Conservation (phyloP, 163 green algal species). For the Scenedesmus sp. region DNA sequence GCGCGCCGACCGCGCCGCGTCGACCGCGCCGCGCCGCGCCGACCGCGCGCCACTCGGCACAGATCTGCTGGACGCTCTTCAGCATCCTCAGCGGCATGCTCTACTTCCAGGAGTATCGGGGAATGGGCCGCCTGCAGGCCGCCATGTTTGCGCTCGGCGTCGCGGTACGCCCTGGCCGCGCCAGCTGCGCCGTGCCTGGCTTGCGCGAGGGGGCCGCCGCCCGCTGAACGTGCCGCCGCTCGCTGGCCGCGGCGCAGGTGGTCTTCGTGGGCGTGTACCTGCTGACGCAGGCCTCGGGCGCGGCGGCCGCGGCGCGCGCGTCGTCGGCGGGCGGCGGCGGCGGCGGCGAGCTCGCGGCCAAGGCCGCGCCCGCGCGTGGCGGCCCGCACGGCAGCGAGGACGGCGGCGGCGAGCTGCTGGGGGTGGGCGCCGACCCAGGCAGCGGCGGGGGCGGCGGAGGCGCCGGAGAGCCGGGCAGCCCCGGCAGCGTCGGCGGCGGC, state of each 20-base stretch:
- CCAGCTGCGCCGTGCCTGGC: neutral
- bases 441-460: neutral
- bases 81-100: constrained; percentile 80
- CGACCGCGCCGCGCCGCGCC: too few relatives aligned
- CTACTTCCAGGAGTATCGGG: constrained; percentile 79
- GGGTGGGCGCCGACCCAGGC: neutral
- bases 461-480: too few relatives aligned
- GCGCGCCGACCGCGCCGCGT: too few relatives aligned
- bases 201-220: neutral
- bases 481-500: too few relatives aligned
- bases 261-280: constrained; percentile 79
- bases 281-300: constrained; percentile 54
- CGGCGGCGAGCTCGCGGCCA: neutral
- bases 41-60: too few relatives aligned
- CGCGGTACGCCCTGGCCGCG: constrained; percentile 59
- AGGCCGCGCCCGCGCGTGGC: neutral
- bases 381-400: constrained; percentile 1
- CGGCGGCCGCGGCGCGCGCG: neutral
- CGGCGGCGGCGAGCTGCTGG: neutral
- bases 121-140: constrained; percentile 57
- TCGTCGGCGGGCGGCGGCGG: neutral
- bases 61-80: constrained; percentile 91
- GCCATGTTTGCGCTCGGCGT: constrained; percentile 81
- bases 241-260: too few relatives aligned
- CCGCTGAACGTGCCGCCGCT: too few relatives aligned